A percentile compares a stretch with the other conserved stretches of the same genome.
Conservation (phyloP, 192 early-diverging fungal species). For the Globomyces pollinis-pini region DNA sequence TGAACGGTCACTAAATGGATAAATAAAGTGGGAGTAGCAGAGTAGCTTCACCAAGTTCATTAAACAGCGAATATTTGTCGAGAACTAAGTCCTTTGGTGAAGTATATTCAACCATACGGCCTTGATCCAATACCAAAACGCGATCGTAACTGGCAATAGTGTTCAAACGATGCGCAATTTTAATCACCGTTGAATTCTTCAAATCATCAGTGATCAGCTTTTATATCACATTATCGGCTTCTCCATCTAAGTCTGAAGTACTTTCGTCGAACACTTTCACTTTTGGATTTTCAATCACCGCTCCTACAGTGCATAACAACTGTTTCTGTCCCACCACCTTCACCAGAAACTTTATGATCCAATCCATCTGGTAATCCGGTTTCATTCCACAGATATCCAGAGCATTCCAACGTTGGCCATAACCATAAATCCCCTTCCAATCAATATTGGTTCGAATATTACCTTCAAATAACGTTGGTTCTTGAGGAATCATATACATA, state of each 20-base stretch:
- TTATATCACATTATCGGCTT: neutral
- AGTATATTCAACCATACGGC: constrained; percentile 42
- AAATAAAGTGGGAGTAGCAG: too few species aligned
- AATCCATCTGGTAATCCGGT: neutral
- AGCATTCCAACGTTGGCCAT: constrained; percentile 62
- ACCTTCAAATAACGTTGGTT: constrained; percentile 6
- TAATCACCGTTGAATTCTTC: constrained; percentile 31
- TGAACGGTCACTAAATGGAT: too few species aligned
- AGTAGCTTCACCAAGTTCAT: too few species aligned
- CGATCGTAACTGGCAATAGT: constrained; percentile 27
- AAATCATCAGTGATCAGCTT: neutral
- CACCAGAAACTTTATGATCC: neutral
- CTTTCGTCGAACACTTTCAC: neutral
- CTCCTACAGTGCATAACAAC: neutral
- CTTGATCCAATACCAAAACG: constrained; percentile 35
- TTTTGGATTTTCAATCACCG: neutral
- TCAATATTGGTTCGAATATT: constrained; percentile 54
- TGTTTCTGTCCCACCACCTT: neutral
- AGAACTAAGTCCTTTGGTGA: constrained; percentile 31
- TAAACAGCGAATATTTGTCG: neutral
- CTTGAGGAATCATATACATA: constrained; percentile 28
- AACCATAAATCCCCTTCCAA: constrained; percentile 43
- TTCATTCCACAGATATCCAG: constrained; percentile 61
- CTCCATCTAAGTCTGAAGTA: neutral
- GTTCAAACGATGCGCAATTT: constrained; percentile 38